Percentiles rank a stretch among this genome's conserved stretches.
These are phyloP conservation scores for Aquilaria malaccensis DNA, from an alignment of 345 rosid genomes.

Conservation along the genomic window DNA sequence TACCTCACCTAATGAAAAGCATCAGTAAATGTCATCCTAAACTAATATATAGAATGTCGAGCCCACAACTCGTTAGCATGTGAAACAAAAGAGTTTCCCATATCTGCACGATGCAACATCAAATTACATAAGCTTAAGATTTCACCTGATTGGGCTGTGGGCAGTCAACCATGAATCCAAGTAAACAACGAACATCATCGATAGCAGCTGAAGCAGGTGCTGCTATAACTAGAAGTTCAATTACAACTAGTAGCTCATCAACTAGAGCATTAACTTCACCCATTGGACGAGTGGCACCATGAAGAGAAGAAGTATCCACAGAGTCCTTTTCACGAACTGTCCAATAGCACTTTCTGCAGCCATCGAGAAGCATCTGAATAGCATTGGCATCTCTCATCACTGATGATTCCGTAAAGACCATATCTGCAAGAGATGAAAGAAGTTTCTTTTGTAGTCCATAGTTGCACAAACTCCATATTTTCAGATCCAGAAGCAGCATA, in stretches of 20 bases:
- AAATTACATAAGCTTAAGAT: background rate
- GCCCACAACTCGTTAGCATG: no score
- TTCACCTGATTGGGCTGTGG: constrained; percentile 97
- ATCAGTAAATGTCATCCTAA: no score
- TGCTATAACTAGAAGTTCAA: constrained; percentile 94
- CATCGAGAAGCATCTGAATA: constrained; percentile 98
- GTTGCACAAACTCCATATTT: constrained; percentile 93
- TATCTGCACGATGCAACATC: no score
- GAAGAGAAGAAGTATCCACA: constrained; percentile 48
- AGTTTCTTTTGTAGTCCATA: constrained; percentile 97
- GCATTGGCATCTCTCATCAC: constrained; percentile 97
- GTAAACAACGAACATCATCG: constrained; percentile 76
- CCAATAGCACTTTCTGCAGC: constrained; percentile 99
- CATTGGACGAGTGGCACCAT: constrained; percentile 56
- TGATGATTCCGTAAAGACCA: constrained; percentile 95
- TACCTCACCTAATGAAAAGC: no score
- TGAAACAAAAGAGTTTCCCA: no score
- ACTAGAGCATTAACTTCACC: constrained; percentile 98
- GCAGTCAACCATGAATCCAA: constrained; percentile 93
- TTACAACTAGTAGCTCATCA: constrained; percentile 94
- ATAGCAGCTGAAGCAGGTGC: constrained; percentile 72
- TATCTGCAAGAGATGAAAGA: constrained; percentile 91
- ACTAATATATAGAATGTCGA: no score
- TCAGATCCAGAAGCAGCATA: constrained; percentile 82
- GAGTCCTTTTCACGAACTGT: constrained; percentile 78